phyloP scores from a whole-genome alignment of 148 eudicot genomes.

The Beta vulgaris region DNA sequence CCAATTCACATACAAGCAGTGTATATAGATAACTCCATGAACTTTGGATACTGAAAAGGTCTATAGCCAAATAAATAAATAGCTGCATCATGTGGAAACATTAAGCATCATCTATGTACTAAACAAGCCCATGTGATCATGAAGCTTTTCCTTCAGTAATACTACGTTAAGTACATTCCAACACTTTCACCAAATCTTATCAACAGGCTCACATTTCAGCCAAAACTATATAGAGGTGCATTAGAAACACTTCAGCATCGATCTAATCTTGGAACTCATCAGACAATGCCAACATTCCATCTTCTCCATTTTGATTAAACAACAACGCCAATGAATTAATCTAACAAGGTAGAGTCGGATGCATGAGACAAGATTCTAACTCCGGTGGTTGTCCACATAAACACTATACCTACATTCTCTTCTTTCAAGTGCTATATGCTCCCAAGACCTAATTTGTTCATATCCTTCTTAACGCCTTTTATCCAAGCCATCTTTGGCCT shows the following conservation, averaged over 20 bases:
- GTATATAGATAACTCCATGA: not conserved
- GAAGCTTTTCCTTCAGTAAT: not conserved
- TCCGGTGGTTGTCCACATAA: no score
- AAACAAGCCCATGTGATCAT: not conserved
- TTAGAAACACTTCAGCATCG: not conserved
- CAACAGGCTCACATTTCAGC: not conserved
- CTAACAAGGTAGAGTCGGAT: no score
- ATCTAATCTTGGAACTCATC: not conserved
- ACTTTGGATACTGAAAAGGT: not conserved
- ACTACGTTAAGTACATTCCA: not conserved
- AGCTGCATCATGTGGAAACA: not conserved
- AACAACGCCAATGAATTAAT: no score
- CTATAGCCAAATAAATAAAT: not conserved
- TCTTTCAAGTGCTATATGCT: no score
- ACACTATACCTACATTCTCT: no score
- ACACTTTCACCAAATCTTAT: not conserved
- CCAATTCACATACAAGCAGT: not conserved
- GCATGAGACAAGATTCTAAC: no score
- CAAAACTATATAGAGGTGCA: not conserved
- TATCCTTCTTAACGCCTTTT: no score
- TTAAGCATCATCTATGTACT: not conserved
- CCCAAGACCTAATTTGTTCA: no score
- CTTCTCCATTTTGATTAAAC: not conserved
- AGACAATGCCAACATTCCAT: not conserved
- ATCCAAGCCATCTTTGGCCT: no score